A percentile compares a stretch with the other conserved stretches of the same genome.
These are phyloP conservation scores for Anthostomella pinea DNA, from an alignment of 2,329 filamentous ascomycete genomes.

Conservation along the genomic window DNA sequence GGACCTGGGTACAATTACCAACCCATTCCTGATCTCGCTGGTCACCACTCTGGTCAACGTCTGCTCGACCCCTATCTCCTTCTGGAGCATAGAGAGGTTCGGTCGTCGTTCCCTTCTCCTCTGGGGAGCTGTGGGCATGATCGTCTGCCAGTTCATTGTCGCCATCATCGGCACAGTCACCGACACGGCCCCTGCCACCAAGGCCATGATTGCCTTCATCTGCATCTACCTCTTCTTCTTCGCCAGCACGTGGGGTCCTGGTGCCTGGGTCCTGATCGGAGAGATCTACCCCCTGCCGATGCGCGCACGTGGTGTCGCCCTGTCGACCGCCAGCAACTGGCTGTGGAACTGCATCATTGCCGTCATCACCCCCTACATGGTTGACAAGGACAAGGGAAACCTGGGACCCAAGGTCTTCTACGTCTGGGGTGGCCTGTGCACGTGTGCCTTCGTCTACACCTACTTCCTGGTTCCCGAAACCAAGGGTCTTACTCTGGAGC, in stretches of 20 bases:
- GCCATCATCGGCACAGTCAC: slow-evolving; percentile 65
- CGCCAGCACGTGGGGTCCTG: slow-evolving; percentile 79
- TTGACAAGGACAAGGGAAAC: slow-evolving; percentile 58
- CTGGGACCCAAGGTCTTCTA: slow-evolving; percentile 71
- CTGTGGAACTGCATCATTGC: slow-evolving; percentile 74
- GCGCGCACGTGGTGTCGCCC: slow-evolving; percentile 79
- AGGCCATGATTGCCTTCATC: slow-evolving; percentile 81
- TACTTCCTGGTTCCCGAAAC: slow-evolving; percentile 75
- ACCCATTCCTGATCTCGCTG: slow-evolving; percentile 80
- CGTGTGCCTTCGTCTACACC: slow-evolving; percentile 57
- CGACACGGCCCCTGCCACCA: slow-evolving; percentile 48
- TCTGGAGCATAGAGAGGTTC: slow-evolving; percentile 79
- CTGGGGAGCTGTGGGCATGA: slow-evolving; percentile 76
- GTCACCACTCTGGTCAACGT: slow-evolving; percentile 89
- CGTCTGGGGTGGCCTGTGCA: slow-evolving; percentile 70
- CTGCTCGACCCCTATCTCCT: slow-evolving; percentile 78
- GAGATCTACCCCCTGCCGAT: slow-evolving; percentile 90
- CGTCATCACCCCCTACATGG: slow-evolving; percentile 73
- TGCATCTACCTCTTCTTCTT: slow-evolving; percentile 94
- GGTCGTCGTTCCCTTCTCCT: slow-evolving; percentile 80
- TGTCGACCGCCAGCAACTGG: slow-evolving; percentile 90
- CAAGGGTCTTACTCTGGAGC: slow-evolving; percentile 74
- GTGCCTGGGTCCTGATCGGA: slow-evolving; percentile 78
- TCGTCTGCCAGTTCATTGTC: slow-evolving; percentile 83
- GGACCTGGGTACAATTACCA: slow-evolving; percentile 69